Conservation (phyloP, 352 stramenopile genomes). For the Globisporangium paddicum region DNA sequence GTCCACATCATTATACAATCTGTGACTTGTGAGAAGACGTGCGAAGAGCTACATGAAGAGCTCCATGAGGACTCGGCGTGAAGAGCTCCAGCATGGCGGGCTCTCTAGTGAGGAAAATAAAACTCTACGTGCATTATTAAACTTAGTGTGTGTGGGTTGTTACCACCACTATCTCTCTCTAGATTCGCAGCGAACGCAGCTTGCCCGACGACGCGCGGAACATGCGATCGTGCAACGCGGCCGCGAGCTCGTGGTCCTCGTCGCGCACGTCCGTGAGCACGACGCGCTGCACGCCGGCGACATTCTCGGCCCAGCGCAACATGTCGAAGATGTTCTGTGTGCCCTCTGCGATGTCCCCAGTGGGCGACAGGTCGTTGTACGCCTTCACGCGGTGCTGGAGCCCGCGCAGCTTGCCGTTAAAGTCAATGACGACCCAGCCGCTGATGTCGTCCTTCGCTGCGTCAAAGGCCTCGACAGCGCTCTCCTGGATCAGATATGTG, state of each 20-base stretch:
- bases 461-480: constrained; percentile 34
- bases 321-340: constrained; percentile 80
- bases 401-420: constrained; percentile 42
- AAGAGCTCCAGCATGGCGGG: no score
- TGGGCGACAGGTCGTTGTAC: constrained; percentile 77
- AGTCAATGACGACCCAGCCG: constrained; percentile 81
- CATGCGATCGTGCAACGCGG: constrained; percentile 80
- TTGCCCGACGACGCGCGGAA: constrained; percentile 81
- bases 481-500: constrained; percentile 74
- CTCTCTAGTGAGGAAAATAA: no score
- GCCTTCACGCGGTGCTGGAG: constrained; percentile 48
- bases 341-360: constrained; percentile 62
- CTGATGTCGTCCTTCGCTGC: constrained; percentile 27
- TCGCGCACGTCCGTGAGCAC: constrained; percentile 55
- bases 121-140: not conserved
- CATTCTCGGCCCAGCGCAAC: constrained; percentile 80
- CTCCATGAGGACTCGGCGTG: no score
- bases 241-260: constrained; percentile 59
- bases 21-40: no score
- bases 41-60: no score
- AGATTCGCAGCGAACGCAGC: constrained; percentile 40
- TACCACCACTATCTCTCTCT: constrained; percentile 18
- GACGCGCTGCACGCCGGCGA: constrained; percentile 62
- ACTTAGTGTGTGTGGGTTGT: not conserved
- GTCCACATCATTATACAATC: no score